phyloP scores from a whole-genome alignment of 345 rosid genomes.

The Sonneratia caseolaris region DNA sequence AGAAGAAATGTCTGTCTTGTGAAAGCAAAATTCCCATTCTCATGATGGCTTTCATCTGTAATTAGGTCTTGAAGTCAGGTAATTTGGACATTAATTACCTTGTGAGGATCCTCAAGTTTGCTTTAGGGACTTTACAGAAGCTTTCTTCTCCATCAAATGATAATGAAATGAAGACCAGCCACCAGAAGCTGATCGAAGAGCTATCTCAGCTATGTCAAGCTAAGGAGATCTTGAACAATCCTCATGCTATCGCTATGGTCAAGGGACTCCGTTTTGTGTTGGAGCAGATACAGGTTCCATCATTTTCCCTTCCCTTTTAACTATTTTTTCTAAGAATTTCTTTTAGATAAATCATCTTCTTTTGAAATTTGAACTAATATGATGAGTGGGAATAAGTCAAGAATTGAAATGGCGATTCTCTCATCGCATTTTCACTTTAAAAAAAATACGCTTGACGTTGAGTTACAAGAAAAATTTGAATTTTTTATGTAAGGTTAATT shows the following conservation, averaged over 20 bases:
- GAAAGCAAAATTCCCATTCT: background rate
- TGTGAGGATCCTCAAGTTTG: slow-evolving; percentile 65
- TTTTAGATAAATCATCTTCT: no score
- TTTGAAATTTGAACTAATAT: no score
- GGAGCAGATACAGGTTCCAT: slow-evolving; percentile 73
- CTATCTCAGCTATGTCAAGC: slow-evolving; percentile 47
- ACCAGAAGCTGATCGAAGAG: slow-evolving; percentile 46
- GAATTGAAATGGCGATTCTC: background rate
- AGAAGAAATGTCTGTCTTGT: background rate
- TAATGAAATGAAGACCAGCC: slow-evolving; percentile 42
- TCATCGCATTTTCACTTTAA: background rate
- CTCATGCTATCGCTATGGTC: slow-evolving; percentile 52
- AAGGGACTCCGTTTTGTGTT: slow-evolving; percentile 76
- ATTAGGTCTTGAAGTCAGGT: slow-evolving; percentile 65
- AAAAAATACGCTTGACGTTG: background rate
- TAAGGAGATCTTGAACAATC: slow-evolving; percentile 28
- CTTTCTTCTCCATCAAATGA: slow-evolving; percentile 73
- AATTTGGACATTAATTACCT: slow-evolving; percentile 63
- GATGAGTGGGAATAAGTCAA: no score
- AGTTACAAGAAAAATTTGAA: background rate
- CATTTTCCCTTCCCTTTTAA: background rate
- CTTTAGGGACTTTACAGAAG: slow-evolving; percentile 59
- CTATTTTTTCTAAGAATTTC: background rate
- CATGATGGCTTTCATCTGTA: slow-evolving; percentile 4
- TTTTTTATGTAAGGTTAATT: background rate